Evolutionary conservation across 2,329 filamentous ascomycete genomes (phyloP).

Genomic region (Diaporthe longicolla): DNA sequence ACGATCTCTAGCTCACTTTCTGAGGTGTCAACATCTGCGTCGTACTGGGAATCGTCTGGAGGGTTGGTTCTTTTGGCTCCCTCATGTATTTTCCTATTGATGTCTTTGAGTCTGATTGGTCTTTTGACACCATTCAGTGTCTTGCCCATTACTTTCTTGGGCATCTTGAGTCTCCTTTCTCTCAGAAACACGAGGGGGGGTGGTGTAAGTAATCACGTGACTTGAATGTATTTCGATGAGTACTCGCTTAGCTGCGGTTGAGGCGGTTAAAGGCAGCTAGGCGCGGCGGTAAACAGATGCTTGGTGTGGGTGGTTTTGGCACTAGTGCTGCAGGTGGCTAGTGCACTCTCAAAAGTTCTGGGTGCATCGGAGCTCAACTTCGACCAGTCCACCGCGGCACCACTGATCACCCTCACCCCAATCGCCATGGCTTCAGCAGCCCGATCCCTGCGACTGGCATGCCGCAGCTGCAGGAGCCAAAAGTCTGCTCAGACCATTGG

Average conservation of each 20-base stretch:
- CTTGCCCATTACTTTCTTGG: constrained; percentile 4
- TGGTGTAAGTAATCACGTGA: background rate
- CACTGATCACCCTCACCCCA: constrained; percentile 38
- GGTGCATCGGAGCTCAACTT: constrained; percentile 24
- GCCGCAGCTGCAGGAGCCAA: constrained; percentile 53
- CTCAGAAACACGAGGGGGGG: background rate
- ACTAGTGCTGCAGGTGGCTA: constrained; percentile 23
- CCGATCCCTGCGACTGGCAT: constrained; percentile 57
- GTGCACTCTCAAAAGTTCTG: constrained; percentile 36
- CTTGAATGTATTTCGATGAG: background rate
- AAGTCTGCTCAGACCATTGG: constrained; percentile 43
- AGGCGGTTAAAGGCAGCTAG: background rate
- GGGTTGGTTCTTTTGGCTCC: background rate
- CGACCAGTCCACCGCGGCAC: constrained; percentile 36
- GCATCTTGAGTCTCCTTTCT: constrained; percentile 20
- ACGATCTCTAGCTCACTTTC: background rate
- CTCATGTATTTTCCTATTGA: background rate
- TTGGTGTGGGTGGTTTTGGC: background rate
- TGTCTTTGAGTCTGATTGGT: background rate
- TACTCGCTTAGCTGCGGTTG: constrained; percentile 6
- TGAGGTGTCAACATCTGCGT: background rate
- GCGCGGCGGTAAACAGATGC: background rate
- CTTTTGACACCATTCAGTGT: background rate
- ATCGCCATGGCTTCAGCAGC: constrained; percentile 58
- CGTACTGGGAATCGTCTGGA: background rate